A percentile compares a stretch with the other conserved stretches of the same genome.
Conservation (phyloP, 2,329 filamentous ascomycete genomes). For the Daldinia sp. region DNA sequence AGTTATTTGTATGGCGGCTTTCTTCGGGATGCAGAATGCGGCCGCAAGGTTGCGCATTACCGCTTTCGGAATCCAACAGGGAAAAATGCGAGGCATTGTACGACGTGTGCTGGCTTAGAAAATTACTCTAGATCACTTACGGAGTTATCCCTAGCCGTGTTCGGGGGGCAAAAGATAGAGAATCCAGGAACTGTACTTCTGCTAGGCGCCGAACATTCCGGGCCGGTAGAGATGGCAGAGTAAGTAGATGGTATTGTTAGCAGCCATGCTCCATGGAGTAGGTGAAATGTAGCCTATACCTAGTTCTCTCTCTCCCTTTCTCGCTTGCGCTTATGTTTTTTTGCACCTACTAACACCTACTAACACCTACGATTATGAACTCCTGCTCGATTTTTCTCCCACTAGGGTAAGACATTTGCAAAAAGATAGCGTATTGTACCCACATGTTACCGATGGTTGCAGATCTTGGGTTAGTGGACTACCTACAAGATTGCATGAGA, state of each 20-base stretch:
- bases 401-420: conserved; percentile 34
- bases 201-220: conserved; percentile 43
- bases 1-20: conserved; percentile 46
- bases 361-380: conserved; percentile 11
- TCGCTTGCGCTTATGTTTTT: background rate
- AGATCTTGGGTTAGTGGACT: conserved; percentile 14
- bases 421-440: conserved; percentile 22
- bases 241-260: background rate
- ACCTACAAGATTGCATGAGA: conserved; percentile 27
- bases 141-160: conserved; percentile 39
- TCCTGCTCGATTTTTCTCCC: conserved; percentile 27
- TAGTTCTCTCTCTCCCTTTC: conserved; percentile 8
- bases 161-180: conserved; percentile 34
- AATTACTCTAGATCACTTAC: conserved; percentile 37
- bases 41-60: conserved; percentile 38
- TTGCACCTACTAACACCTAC: too few species aligned
- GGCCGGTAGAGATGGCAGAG: conserved; percentile 5
- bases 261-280: conserved; percentile 2
- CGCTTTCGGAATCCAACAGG: conserved; percentile 44
- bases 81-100: conserved; percentile 27
- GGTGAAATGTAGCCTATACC: conserved; percentile 10
- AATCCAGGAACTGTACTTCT: conserved; percentile 23
- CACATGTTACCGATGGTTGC: conserved; percentile 20
- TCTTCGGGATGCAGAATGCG: conserved; percentile 37
- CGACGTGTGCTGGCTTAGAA: conserved; percentile 25